Evolutionary conservation across 2,329 filamentous ascomycete genomes (phyloP).

Genomic region (Penicillium hordei): DNA sequence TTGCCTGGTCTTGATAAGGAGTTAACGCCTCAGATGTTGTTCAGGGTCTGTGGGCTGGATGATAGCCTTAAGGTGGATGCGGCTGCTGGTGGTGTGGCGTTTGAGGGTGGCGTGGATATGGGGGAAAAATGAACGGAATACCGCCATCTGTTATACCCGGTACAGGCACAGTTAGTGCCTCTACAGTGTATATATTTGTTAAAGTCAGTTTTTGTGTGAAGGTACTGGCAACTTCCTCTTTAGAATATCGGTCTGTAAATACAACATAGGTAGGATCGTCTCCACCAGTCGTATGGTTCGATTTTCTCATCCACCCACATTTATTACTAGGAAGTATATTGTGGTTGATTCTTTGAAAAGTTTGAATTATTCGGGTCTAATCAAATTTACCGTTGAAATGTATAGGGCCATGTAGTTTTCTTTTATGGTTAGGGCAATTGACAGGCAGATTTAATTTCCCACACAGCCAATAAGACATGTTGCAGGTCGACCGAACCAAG

Average conservation of each 20-base stretch:
- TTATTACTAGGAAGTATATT: background rate
- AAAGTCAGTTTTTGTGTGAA: background rate
- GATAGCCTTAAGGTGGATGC: slow-evolving; percentile 44
- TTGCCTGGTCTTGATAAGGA: slow-evolving; percentile 32
- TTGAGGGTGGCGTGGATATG: slow-evolving; percentile 34
- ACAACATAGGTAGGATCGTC: slow-evolving; percentile 5
- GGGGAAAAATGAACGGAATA: slow-evolving; percentile 17
- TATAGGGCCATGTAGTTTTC: background rate
- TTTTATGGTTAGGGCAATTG: background rate
- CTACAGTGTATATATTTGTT: background rate
- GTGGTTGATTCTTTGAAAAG: background rate
- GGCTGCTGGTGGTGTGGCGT: slow-evolving; percentile 39
- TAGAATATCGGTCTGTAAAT: slow-evolving; percentile 11
- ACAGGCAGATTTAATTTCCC: slow-evolving; percentile 5
- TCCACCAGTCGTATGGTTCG: slow-evolving; percentile 7
- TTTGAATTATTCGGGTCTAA: background rate
- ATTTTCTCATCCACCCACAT: background rate
- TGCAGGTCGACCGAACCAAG: slow-evolving; percentile 11
- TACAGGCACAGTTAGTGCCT: background rate
- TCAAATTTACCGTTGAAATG: background rate
- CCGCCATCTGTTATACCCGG: background rate
- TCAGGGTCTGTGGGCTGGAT: slow-evolving; percentile 46
- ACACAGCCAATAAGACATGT: slow-evolving; percentile 4
- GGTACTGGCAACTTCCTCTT: background rate
- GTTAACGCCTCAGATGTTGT: slow-evolving; percentile 41